Base-by-base conservation (phyloP, 176 grass and related monocot genomes). In the Cymbopogon citratus region DNA sequence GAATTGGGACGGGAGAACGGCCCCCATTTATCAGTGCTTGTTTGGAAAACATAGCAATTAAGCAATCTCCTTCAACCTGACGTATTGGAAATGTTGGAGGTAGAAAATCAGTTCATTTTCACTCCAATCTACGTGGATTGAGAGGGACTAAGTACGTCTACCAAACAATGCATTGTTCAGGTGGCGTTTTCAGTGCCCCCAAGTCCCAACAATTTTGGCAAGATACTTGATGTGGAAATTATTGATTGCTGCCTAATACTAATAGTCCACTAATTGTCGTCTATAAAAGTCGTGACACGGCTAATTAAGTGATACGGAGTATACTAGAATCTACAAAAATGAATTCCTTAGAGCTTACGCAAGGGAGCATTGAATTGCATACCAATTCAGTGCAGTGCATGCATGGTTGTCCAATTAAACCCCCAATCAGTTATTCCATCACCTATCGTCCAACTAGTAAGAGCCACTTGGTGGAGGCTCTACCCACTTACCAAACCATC, bases 301-400 rank as follows among this genome's bases (percentile, higher is more conserved):
- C 35, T 39, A 69, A 39, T n/a, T 12, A 40, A 9, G 46, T 19
- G 4, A 45, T 1, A 45, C 3, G 12, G n/a, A n/a, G n/a, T n/a
- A 9, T 45, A 45, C 35, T 36, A 36, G 35, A 45, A 14, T 1
- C 12, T 45, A 46, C 44, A 5, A n/a, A n/a, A n/a, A n/a, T n/a
- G n/a, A 33, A 13, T 80, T 78, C 23, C 59, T 66, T 66, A 60
- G 25, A 33, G 86, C 35, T 83, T 29, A 83, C 33, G 66, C 14
- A 56, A 14, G 44, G 46, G 23, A 51, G 48, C 48, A 51, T 51
- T 51, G 54, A 48, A 23, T 25, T 57, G 66, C 59, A 77, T 40
- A 69, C 6, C 12, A 24, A 36, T 56, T 31, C 9, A 2, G 51
- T 19, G 6, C 51, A 9, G 18, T 56, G 14, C 46, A 49, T 49